Evolutionary conservation across 495 filamentous ascomycete genomes (phyloP).

Genomic region (Saxophila tyrrhenica): DNA sequence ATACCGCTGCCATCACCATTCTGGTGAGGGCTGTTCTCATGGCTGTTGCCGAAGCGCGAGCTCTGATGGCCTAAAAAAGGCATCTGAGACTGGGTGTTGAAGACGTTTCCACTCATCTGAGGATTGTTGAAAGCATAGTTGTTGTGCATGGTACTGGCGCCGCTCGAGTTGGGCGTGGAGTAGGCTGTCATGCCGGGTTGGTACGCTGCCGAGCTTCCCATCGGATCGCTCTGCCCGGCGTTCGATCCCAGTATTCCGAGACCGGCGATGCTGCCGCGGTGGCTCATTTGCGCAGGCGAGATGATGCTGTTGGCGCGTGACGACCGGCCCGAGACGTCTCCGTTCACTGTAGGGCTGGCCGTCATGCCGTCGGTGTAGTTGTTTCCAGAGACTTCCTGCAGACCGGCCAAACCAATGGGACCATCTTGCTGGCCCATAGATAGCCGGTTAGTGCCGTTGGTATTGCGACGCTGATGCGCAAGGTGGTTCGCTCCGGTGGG

Average conservation of each 20-base stretch:
- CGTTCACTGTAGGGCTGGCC: slow-evolving; percentile 14
- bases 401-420: slow-evolving; percentile 16
- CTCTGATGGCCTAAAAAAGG: slow-evolving; percentile 23
- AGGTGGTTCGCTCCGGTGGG: slow-evolving; percentile 85
- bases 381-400: slow-evolving; percentile 13
- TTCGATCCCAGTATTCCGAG: slow-evolving; percentile 15
- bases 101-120: slow-evolving; percentile 11
- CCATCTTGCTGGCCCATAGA: slow-evolving; percentile 33
- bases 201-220: slow-evolving; percentile 10
- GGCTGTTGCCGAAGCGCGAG: slow-evolving; percentile 20
- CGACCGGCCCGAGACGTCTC: slow-evolving; percentile 14
- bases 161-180: slow-evolving; percentile 5
- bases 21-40: slow-evolving; percentile 9
- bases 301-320: slow-evolving; percentile 18
- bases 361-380: slow-evolving; percentile 7
- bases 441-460: slow-evolving; percentile 9
- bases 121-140: slow-evolving; percentile 15
- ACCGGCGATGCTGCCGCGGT: slow-evolving; percentile 14
- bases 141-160: slow-evolving; percentile 4
- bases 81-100: slow-evolving; percentile 16
- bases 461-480: slow-evolving; percentile 62
- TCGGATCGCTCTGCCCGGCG: slow-evolving; percentile 2
- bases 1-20: slow-evolving; percentile 14
- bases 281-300: slow-evolving; percentile 12
- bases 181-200: slow-evolving; percentile 11